phyloP scores from a whole-genome alignment of 441 rosid species.

The Bocquillonia castaneifolia region DNA sequence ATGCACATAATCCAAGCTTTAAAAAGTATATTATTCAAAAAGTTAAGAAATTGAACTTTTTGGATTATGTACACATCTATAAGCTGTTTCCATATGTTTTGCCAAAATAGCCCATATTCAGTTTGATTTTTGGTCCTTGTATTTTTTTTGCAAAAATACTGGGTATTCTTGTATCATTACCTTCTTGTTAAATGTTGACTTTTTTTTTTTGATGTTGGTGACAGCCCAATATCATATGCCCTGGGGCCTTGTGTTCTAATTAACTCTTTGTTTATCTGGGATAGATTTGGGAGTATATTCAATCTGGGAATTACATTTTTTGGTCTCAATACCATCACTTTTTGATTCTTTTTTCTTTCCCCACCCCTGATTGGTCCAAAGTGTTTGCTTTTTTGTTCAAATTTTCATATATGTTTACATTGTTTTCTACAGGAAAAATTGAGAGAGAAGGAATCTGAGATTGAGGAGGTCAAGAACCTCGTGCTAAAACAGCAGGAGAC shows the following conservation, averaged over 20 bases:
- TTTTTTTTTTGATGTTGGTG: too few relatives aligned
- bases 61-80: too few relatives aligned
- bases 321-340: background rate
- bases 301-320: background rate
- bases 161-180: too few relatives aligned
- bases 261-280: background rate
- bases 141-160: too few relatives aligned
- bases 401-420: slow-evolving; percentile 13
- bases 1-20: too few relatives aligned
- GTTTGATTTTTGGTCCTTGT: too few relatives aligned
- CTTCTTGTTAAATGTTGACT: too few relatives aligned
- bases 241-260: background rate
- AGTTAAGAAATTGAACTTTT: too few relatives aligned
- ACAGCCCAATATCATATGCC: too few relatives aligned
- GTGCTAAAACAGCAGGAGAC: slow-evolving; percentile 55
- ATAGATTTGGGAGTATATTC: background rate
- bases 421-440: slow-evolving; percentile 49
- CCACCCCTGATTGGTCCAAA: background rate
- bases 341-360: background rate
- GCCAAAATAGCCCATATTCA: too few relatives aligned
- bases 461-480: slow-evolving; percentile 48
- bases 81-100: too few relatives aligned
- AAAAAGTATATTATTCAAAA: too few relatives aligned
- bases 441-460: slow-evolving; percentile 59
- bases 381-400: slow-evolving; percentile 1